These are phyloP conservation scores for Boletus bicolor DNA, from an alignment of 768 basidiomycete genomes.

Conservation along the genomic window DNA sequence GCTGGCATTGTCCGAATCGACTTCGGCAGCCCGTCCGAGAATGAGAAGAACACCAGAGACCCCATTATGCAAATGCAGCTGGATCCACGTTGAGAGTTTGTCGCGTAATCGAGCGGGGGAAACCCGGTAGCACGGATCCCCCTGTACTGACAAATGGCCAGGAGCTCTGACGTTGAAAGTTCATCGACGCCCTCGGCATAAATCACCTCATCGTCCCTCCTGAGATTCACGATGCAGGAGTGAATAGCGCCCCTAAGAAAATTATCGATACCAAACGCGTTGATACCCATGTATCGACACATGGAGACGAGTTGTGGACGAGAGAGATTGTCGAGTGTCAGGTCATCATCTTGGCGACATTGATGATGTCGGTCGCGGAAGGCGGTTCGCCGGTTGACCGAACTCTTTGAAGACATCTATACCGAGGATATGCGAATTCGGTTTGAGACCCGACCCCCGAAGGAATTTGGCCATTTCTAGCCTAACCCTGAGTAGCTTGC, in stretches of 20 bases:
- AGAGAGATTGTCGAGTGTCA: conserved; percentile 96
- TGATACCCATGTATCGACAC: conserved; percentile 97
- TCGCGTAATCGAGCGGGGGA: conserved; percentile 87
- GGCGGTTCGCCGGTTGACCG: conserved; percentile 95
- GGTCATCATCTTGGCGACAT: conserved; percentile 77
- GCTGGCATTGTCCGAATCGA: conserved; percentile 87
- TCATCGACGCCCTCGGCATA: conserved; percentile 85
- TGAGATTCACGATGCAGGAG: conserved; percentile 44
- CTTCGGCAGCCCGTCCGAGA: conserved; percentile 84
- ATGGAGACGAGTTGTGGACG: conserved; percentile 98
- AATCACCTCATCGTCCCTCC: conserved; percentile 54
- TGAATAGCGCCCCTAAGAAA: conserved; percentile 86
- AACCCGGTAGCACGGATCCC: conserved; percentile 79
- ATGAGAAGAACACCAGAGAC: conserved; percentile 71
- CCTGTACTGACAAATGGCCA: conserved; percentile 89
- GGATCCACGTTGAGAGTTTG: conserved; percentile 90
- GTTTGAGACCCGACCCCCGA: conserved; percentile 91
- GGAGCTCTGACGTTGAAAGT: conserved; percentile 87
- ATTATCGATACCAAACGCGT: conserved; percentile 98
- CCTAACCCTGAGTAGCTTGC: conserved; percentile 90
- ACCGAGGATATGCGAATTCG: conserved; percentile 89
- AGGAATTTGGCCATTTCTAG: conserved; percentile 83
- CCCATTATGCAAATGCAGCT: conserved; percentile 83
- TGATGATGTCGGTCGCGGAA: conserved; percentile 77
- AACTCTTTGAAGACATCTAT: conserved; percentile 96